Base-by-base conservation (phyloP, 1,284 basidiomycete species). In the Papiliotrema nemorosa region DNA sequence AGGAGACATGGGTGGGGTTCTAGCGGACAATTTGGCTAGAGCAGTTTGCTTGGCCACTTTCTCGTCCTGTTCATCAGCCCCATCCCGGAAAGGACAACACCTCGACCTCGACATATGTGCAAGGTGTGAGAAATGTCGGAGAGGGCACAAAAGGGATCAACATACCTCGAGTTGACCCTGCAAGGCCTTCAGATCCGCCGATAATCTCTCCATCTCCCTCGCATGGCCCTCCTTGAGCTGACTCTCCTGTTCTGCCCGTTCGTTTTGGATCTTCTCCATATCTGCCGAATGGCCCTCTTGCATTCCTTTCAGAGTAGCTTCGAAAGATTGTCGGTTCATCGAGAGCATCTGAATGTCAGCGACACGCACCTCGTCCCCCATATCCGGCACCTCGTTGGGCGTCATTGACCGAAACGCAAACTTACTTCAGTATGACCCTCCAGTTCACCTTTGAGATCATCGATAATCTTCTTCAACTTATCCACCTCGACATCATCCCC, bases 251-350 rank as follows among this genome's bases (percentile, higher is more conserved):
- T 48, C 45, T 2, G 50, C 45, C 20, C 44, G 37, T 16, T 36
- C 29, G 22, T 58, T 53, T 3, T 53, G 50, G 4, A 41, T 6
- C 9, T 33, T 37, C 10, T 13, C 16, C 24, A 53, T 18, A 12
- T 53, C 54, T 16, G 18, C 18, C 5, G 34, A 31, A 49, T 62
- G 58, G 16, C 42, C 35, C 12, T 29, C 50, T 36, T 63, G 55
- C n/a, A 57, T 49, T 36, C 54, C 52, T 12, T 52, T 45, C 5
- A 69, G 49, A 6, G 62, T 53, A 22, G 56, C 49, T 37, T 64
- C 51, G 39, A 70, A 72, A 47, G 66, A 60, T 12, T 53, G 49
- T 47, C 66, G 66, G 62, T 72, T 70, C 67, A 70, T 69, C 48
- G 65, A 67, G 24, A 69, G 55, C 47, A 66, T 59, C 69, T 72